phyloP scores from a whole-genome alignment of 2,329 filamentous ascomycete species.

The Phaeoacremonium minimum region DNA sequence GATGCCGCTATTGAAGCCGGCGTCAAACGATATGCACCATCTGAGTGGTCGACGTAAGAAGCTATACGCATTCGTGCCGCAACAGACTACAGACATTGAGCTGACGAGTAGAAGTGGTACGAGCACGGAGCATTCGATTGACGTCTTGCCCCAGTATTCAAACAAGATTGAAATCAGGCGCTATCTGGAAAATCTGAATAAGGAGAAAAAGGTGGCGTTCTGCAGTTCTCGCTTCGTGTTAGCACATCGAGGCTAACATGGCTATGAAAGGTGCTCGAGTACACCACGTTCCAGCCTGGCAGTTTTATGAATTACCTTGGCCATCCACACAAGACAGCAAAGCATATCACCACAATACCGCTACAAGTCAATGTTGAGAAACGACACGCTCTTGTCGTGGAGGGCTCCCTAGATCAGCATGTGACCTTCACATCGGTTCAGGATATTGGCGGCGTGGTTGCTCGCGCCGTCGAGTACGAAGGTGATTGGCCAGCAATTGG shows the following conservation, averaged over 20 bases:
- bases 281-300: slow-evolving; percentile 44
- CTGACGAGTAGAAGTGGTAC: slow-evolving; percentile 2
- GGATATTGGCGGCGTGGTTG: slow-evolving; percentile 29
- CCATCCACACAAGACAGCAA: slow-evolving; percentile 32
- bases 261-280: slow-evolving; percentile 34
- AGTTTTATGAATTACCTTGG: slow-evolving; percentile 44
- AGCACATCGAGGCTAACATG: neutral
- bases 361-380: slow-evolving; percentile 28
- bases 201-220: slow-evolving; percentile 24
- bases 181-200: slow-evolving; percentile 37
- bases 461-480: slow-evolving; percentile 28
- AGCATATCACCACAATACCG: slow-evolving; percentile 26
- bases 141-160: slow-evolving; percentile 15
- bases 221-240: neutral
- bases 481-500: slow-evolving; percentile 34
- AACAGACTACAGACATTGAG: neutral
- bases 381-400: slow-evolving; percentile 21
- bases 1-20: slow-evolving; percentile 15
- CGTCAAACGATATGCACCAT: slow-evolving; percentile 19
- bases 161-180: slow-evolving; percentile 33
- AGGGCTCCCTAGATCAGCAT: slow-evolving; percentile 20
- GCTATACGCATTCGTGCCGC: too few relatives aligned
- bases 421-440: slow-evolving; percentile 26
- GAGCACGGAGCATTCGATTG: slow-evolving; percentile 16
- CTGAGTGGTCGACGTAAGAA: slow-evolving; percentile 16